phyloP scores from a whole-genome alignment of 345 rosid species.

The Punica granatum region DNA sequence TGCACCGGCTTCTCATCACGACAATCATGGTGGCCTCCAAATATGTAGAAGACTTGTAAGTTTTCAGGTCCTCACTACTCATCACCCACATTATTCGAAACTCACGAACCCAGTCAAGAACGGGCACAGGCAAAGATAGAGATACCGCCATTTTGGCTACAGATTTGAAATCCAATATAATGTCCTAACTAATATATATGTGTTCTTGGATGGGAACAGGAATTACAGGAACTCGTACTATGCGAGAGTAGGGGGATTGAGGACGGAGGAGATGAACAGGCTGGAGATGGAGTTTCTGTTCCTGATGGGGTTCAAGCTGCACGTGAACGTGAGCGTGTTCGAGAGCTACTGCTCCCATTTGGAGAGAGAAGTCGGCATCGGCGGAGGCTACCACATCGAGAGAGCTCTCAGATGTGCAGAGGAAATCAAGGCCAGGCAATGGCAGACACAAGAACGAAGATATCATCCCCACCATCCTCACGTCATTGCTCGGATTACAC shows the following conservation, averaged over 20 bases:
- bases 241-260: slow-evolving; percentile 78
- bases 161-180: too few relatives aligned
- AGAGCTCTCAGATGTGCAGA: slow-evolving; percentile 72
- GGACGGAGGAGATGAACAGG: slow-evolving; percentile 55
- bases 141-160: too few relatives aligned
- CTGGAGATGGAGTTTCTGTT: slow-evolving; percentile 77
- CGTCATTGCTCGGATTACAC: slow-evolving; percentile 42
- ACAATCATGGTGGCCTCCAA: slow-evolving; percentile 91
- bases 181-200: background rate
- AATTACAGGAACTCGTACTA: slow-evolving; percentile 74
- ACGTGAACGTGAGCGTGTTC: slow-evolving; percentile 82
- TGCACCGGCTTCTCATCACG: slow-evolving; percentile 70
- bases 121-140: too few relatives aligned
- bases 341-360: slow-evolving; percentile 87
- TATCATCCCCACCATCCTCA: slow-evolving; percentile 32
- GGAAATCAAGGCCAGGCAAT: slow-evolving; percentile 55
- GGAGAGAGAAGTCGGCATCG: slow-evolving; percentile 81
- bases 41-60: slow-evolving; percentile 88
- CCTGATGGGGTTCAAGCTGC: slow-evolving; percentile 82
- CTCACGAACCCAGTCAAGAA: too few relatives aligned
- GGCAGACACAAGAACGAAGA: slow-evolving; percentile 31
- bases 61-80: too few relatives aligned
- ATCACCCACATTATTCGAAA: too few relatives aligned
- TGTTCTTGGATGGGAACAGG: slow-evolving; percentile 27
- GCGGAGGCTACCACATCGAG: slow-evolving; percentile 89